Evolutionary conservation across 2,329 filamentous ascomycete genomes (phyloP).

Genomic region (Coniochaeta sp.): DNA sequence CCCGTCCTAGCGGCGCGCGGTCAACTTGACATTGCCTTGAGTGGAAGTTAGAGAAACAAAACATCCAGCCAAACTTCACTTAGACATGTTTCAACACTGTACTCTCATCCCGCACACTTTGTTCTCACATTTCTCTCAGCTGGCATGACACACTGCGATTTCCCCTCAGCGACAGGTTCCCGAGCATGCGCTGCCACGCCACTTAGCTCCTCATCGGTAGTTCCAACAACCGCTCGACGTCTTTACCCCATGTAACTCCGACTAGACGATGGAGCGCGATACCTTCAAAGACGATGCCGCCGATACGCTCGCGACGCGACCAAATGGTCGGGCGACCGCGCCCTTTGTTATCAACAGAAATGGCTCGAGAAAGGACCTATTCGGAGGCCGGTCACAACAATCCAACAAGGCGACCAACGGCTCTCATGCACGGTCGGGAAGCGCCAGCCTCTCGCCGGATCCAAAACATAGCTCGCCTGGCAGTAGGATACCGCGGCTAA

Average conservation of each 20-base stretch:
- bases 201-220: constrained; percentile 2
- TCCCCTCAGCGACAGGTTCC: not conserved
- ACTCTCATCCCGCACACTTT: not conserved
- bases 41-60: not conserved
- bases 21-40: not conserved
- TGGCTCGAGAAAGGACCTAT: constrained; percentile 31
- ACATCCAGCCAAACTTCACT: not conserved
- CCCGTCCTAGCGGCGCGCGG: not conserved
- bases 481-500: constrained; percentile 18
- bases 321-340: constrained; percentile 18
- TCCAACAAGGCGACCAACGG: not conserved
- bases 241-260: not conserved
- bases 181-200: constrained; percentile 6
- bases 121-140: not conserved
- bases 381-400: constrained; percentile 12
- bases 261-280: constrained; percentile 18
- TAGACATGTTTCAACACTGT: not conserved
- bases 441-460: constrained; percentile 16
- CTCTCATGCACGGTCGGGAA: constrained; percentile 14
- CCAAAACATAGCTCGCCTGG: constrained; percentile 9
- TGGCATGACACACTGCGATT: constrained; percentile 11
- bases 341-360: constrained; percentile 30
- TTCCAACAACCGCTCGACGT: not conserved
- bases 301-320: constrained; percentile 11
- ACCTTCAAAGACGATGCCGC: constrained; percentile 7